Conservation (phyloP, 352 stramenopile species). For the Phytophthora sp. region DNA sequence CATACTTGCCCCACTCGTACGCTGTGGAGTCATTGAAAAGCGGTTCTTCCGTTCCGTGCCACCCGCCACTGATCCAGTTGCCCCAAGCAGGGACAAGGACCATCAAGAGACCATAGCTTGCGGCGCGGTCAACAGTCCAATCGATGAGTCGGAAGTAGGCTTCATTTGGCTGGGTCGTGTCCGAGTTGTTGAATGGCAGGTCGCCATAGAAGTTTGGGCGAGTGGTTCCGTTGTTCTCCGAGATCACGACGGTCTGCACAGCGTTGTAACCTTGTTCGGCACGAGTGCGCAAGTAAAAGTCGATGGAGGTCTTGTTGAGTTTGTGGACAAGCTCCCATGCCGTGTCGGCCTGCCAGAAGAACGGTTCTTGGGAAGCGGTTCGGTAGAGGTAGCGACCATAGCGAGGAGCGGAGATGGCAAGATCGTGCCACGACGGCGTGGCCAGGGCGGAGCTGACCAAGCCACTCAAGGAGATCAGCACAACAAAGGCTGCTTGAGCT, state of each 20-base stretch:
- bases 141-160: conserved; percentile 28
- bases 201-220: conserved; percentile 32
- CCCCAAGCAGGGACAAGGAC: conserved; percentile 17
- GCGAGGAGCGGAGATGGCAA: conserved; percentile 19
- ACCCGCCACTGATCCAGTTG: conserved; percentile 14
- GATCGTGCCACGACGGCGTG: conserved; percentile 14
- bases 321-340: conserved; percentile 24
- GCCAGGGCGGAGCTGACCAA: background rate
- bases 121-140: conserved; percentile 21
- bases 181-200: conserved; percentile 29
- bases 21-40: conserved; percentile 22
- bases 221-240: conserved; percentile 24
- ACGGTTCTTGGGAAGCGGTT: conserved; percentile 12
- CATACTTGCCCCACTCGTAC: conserved; percentile 18
- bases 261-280: conserved; percentile 29
- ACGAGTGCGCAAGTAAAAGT: conserved; percentile 25
- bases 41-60: conserved; percentile 1
- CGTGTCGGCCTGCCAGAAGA: conserved; percentile 34
- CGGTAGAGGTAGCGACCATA: conserved; percentile 23
- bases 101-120: conserved; percentile 27
- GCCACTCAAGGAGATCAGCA: no score
- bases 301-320: conserved; percentile 36
- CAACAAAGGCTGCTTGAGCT: no score
- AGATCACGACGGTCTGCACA: conserved; percentile 25
- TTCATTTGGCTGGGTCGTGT: conserved; percentile 23